Evolutionary conservation across 768 basidiomycete species (phyloP), one percentile per base, ranked within the genome.

Genomic region (Lactarius vividus): DNA sequence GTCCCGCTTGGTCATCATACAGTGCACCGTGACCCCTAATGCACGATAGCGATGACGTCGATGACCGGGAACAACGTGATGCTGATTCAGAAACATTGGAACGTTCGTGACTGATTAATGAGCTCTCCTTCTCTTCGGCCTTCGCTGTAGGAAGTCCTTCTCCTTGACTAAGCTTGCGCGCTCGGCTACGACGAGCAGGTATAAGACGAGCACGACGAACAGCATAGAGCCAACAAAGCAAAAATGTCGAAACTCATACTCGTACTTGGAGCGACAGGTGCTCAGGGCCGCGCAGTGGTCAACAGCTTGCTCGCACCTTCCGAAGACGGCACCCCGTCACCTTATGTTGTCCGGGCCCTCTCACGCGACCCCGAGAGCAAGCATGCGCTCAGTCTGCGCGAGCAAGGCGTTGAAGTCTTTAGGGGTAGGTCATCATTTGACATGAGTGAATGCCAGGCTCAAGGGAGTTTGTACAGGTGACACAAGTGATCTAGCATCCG

Each of bases 211-310:
- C 0, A 33, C n/a, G 35, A n/a, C n/a, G n/a, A 57, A 33, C 15
- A 23, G 26, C 44, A 52, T 15, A 4, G 18, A 52, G 23, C 8
- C 8, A 29, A 52, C 31, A 57, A 37, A 23, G 3, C 26, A 18
- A 18, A 54, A 1, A 58, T 63, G 62, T 63, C 57, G 3, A 80
- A 78, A 72, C 67, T 77, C 64, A 79, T 82, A 61, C 74, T 80
- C 55, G 79, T 82, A 61, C 75, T 81, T 29, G 79, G 81, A 42
- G 81, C 77, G 2, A 81, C 80, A 44, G 80, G 81, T 55, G 79
- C 79, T 7, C 81, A 82, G 62, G 81, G 81, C 15, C 71, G 75
- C 62, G 73, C 73, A 29, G 77, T 80, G 37, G 72, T 79, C 42
- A 71, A 77, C 49, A 74, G 75, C 28, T 71, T 80, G 29, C 75